A percentile compares a stretch with the other conserved stretches of the same genome.
phyloP scores from a whole-genome alignment of 805 yeast genomes.

The Lachancea quebecensis region DNA sequence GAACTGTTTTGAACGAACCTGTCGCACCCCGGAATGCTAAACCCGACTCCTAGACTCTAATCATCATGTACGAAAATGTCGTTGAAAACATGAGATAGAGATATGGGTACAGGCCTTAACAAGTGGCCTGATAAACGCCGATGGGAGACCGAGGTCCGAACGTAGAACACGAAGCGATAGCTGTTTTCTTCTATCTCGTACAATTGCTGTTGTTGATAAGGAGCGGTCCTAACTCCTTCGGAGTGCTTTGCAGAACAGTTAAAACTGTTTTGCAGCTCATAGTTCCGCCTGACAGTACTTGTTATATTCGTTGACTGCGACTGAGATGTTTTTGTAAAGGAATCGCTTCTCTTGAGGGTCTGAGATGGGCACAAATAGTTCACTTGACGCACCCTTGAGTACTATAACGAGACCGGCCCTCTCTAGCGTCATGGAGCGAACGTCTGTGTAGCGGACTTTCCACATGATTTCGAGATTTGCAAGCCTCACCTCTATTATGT shows the following conservation, averaged over 20 bases:
- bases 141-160: too few species aligned
- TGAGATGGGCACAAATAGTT: slow-evolving; percentile 77
- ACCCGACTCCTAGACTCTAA: too few species aligned
- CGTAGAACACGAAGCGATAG: too few species aligned
- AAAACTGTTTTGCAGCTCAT: slow-evolving; percentile 9
- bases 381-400: slow-evolving; percentile 46
- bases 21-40: too few species aligned
- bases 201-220: too few species aligned
- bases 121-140: too few species aligned
- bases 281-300: slow-evolving; percentile 51
- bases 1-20: too few species aligned
- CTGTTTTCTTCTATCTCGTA: too few species aligned
- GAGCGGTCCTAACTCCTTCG: too few species aligned
- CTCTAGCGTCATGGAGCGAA: slow-evolving; percentile 69
- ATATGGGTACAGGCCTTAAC: too few species aligned
- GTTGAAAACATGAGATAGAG: too few species aligned
- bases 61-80: too few species aligned
- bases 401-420: slow-evolving; percentile 70
- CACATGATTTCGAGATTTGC: slow-evolving; percentile 58
- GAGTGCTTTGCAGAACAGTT: neutral
- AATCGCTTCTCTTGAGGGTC: slow-evolving; percentile 56
- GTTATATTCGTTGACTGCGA: slow-evolving; percentile 79
- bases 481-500: slow-evolving; percentile 62
- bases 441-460: slow-evolving; percentile 57
- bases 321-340: slow-evolving; percentile 63